Conservation (phyloP, 2,329 filamentous ascomycete genomes). For the Aureobasidium sp. region DNA sequence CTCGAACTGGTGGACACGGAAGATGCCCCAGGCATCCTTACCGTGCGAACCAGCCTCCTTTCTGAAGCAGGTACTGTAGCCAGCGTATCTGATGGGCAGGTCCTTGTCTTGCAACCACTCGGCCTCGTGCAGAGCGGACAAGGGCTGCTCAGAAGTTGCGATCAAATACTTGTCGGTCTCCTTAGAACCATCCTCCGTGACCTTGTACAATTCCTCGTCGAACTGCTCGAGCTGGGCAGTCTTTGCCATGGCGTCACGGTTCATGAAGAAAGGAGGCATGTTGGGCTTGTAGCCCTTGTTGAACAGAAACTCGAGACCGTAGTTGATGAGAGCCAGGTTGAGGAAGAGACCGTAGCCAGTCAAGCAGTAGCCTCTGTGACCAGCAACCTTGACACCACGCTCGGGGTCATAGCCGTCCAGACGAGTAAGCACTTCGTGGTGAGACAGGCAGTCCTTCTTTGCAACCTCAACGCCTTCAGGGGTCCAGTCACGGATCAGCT, state of each 20-base stretch:
- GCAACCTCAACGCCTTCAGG: conserved; percentile 64
- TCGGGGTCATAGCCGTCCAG: conserved; percentile 90
- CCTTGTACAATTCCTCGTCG: conserved; percentile 97
- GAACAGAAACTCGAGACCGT: conserved; percentile 82
- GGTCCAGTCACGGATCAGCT: conserved; percentile 67
- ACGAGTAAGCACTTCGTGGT: conserved; percentile 86
- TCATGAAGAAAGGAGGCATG: conserved; percentile 89
- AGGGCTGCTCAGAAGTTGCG: conserved; percentile 88
- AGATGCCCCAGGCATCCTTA: conserved; percentile 94
- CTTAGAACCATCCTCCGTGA: conserved; percentile 68
- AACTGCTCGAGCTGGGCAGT: conserved; percentile 96
- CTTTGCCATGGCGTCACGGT: conserved; percentile 93
- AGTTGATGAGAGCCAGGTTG: conserved; percentile 91
- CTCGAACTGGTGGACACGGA: conserved; percentile 96
- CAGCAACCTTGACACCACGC: conserved; percentile 86
- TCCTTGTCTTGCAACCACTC: conserved; percentile 86
- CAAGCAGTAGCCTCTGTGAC: conserved; percentile 89
- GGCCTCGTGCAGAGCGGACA: conserved; percentile 78
- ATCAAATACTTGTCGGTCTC: conserved; percentile 79
- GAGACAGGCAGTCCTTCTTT: conserved; percentile 73
- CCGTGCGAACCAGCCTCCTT: conserved; percentile 90
- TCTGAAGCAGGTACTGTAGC: conserved; percentile 91
- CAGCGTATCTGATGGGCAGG: conserved; percentile 79
- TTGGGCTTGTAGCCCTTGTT: conserved; percentile 53
- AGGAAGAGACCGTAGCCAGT: conserved; percentile 84